A percentile compares a stretch with the other conserved stretches of the same genome.
Evolutionary conservation across 2,329 filamentous ascomycete species (phyloP).

Genomic region (Aspergillus glaucus): DNA sequence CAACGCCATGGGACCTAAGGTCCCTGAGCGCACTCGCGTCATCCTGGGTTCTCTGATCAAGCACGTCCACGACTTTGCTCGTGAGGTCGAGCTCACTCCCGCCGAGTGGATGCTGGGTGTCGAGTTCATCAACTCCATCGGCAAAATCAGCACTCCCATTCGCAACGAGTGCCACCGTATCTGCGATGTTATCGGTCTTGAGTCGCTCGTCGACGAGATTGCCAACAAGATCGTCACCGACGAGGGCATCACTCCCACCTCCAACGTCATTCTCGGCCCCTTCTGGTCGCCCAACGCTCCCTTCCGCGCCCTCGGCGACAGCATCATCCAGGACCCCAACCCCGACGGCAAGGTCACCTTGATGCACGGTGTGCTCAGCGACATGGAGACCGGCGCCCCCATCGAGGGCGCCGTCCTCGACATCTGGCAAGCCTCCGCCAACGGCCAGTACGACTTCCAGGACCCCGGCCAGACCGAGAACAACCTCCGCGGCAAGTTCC

Average conservation of each 20-base stretch:
- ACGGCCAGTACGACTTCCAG: constrained; percentile 71
- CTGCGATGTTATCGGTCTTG: constrained; percentile 67
- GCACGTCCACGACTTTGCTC: constrained; percentile 72
- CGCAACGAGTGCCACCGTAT: constrained; percentile 70
- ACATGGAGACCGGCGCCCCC: constrained; percentile 59
- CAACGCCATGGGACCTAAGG: constrained; percentile 65
- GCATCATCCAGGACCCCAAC: constrained; percentile 59
- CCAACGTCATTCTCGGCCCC: constrained; percentile 67
- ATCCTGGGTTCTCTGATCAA: constrained; percentile 60
- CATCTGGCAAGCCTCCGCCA: constrained; percentile 71
- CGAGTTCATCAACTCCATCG: constrained; percentile 67
- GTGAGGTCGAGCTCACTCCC: constrained; percentile 68
- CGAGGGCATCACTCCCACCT: constrained; percentile 59
- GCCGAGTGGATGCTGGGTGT: constrained; percentile 74
- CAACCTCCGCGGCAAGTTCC: constrained; percentile 73
- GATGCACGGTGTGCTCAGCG: constrained; percentile 64
- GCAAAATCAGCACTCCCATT: constrained; percentile 60
- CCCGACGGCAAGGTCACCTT: constrained; percentile 52
- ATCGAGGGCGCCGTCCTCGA: constrained; percentile 65
- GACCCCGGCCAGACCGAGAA: constrained; percentile 66
- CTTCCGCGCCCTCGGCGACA: constrained; percentile 60
- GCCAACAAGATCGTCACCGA: constrained; percentile 62
- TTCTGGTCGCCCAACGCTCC: constrained; percentile 73
- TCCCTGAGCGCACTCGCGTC: constrained; percentile 56
- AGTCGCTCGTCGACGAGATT: constrained; percentile 73